phyloP scores from a whole-genome alignment of 192 early-diverging fungal species.

The Backusella sp. region DNA sequence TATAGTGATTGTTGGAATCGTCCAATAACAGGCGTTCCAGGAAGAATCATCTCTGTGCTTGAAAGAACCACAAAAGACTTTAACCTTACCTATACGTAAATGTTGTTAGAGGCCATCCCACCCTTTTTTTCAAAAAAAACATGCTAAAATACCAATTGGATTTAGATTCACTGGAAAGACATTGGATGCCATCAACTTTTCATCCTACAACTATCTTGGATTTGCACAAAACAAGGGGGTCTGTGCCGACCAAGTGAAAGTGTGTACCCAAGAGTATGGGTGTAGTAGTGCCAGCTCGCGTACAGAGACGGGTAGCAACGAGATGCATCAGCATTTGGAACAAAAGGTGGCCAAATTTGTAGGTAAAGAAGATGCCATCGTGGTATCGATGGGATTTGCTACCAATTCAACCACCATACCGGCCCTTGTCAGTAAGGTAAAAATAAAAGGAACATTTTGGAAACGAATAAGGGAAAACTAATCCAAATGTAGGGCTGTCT shows the following conservation, averaged over 20 bases:
- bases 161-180: constrained; percentile 66
- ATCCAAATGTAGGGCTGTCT: constrained; percentile 62
- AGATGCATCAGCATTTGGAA: constrained; percentile 71
- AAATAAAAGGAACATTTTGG: neutral
- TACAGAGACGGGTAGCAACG: constrained; percentile 61
- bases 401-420: constrained; percentile 89
- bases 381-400: constrained; percentile 88
- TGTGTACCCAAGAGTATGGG: constrained; percentile 59
- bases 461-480: neutral
- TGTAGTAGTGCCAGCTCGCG: constrained; percentile 58
- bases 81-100: constrained; percentile 65
- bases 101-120: too few relatives aligned
- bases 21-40: constrained; percentile 84
- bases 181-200: constrained; percentile 75
- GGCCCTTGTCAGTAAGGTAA: constrained; percentile 59
- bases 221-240: constrained; percentile 86
- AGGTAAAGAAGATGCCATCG: constrained; percentile 78
- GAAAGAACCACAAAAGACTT: constrained; percentile 72
- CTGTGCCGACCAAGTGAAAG: constrained; percentile 83
- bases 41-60: constrained; percentile 70
- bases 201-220: constrained; percentile 93
- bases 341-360: constrained; percentile 76
- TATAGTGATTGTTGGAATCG: constrained; percentile 83
- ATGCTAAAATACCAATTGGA: too few relatives aligned
- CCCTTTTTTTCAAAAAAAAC: too few relatives aligned